Evolutionary conservation across 2,329 filamentous ascomycete species (phyloP), one percentile per base, ranked within the genome.

Genomic region (Diaporthe nobilis): DNA sequence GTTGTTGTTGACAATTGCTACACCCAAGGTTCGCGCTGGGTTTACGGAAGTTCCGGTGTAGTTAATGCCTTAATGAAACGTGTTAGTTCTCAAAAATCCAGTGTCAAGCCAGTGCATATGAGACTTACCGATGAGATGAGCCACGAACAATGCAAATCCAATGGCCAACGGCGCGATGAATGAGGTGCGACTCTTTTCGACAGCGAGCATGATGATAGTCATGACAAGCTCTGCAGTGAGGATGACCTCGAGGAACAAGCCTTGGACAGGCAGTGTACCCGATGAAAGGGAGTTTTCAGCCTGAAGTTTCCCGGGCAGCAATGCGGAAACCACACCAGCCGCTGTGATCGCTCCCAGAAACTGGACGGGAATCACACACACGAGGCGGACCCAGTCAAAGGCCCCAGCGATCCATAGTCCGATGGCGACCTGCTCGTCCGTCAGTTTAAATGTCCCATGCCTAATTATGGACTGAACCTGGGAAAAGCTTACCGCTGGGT

Each of bases 81-180:
- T 10, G 28, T 75, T 5, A 77, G 58, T 22, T 25, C 20, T 25
- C 28, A 5, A 28, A 28, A 1, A 2, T 31, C 9, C 5, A 4
- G 15, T 4, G 1, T 42, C 12, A 1, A 22, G 22, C 12, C 31
- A 37, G 49, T 47, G 9, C n/a, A 13, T 25, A 1, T 61, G 31
- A 20, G 12, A 73, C 78, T 63, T 77, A 82, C 81, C 75, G 12
- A 76, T 72, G 12, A 76, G 75, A 77, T 82, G 70, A n/a, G 79
- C 80, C 44, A 93, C 86, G 80, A 93, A 93, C 31, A 93, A 85
- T 0, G 90, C 84, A 4, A 93, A 81, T 0, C 92, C 92, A 78
- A 93, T 92, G 2, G 90, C 91, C 0, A 93, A 83, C 0, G 91
- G 91, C 0, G 91, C 91, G 9, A 93, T 84, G 79, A 87, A 93